Evolutionary conservation across 176 grass and related monocot genomes (phyloP), one percentile per base, ranked within the genome.

Genomic region (Raddia distichophylla): DNA sequence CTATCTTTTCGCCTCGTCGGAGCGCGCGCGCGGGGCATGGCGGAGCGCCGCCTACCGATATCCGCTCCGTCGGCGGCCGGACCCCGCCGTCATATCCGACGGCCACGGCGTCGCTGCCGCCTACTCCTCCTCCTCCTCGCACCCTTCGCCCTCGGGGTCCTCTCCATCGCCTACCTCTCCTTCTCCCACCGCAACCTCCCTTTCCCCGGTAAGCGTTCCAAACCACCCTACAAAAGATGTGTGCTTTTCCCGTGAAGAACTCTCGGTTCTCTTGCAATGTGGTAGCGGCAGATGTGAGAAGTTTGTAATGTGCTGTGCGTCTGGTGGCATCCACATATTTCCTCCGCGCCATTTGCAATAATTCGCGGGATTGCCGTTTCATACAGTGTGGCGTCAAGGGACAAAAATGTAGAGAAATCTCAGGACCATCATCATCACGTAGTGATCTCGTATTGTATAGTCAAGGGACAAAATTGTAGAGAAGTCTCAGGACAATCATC

Each of bases 141-240:
- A 55, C 50, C 74, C 37, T 75, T 94, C 60, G 37, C 78, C 37
- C 44, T 94, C n/a, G 76, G 76, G 2, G 71, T 97, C 12, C 59
- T 94, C 35, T 87, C 69, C 62, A 40, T 97, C 16, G 68, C 76
- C 58, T 94, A 90, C 76, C 77, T 97, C 79, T 87, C 89, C 58
- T 87, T 67, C 27, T 90, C 86, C 50, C 85, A 85, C 42, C 65
- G 76, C 73, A 89, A 56, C 73, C 75, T 87, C 48, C 87, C 87
- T 18, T 86, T 93, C 52, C 83, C 89, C 50, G 81, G 95, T 98
- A 72, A 82, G 86, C 65, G 14, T 22, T 60, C 14, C 19, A 74
- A 70, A 70, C 22, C 18, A 49, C 42, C 40, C 44, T 12, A 40
- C 37, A 20, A 46, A 27, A 66, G 70, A 75, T 75, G 27, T 58